Evolutionary conservation across 2,329 filamentous ascomycete species (phyloP).

Genomic region (Polychaeton citri): DNA sequence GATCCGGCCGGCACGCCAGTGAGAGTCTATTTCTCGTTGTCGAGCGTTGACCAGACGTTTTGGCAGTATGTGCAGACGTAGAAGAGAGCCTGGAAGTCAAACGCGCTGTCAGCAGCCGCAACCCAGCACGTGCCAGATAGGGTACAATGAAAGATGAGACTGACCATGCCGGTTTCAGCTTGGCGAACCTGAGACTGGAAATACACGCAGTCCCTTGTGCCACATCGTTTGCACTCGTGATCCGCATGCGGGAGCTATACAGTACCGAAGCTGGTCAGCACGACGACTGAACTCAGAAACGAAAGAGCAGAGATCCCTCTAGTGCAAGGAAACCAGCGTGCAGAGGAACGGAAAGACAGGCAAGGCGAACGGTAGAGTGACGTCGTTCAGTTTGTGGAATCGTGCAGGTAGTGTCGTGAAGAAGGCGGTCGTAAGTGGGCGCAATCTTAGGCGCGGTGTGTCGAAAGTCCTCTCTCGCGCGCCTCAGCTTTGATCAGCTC

Average conservation of each 20-base stretch:
- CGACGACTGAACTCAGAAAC: too few relatives aligned
- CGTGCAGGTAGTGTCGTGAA: too few relatives aligned
- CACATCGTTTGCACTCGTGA: constrained; percentile 73
- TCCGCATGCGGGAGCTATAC: constrained; percentile 75
- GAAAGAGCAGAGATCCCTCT: too few relatives aligned
- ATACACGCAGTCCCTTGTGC: constrained; percentile 83
- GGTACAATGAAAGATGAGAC: constrained; percentile 22
- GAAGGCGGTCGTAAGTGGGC: too few relatives aligned
- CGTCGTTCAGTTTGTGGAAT: too few relatives aligned
- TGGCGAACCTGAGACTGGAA: constrained; percentile 98
- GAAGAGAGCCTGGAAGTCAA: constrained; percentile 31
- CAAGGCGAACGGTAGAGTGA: too few relatives aligned
- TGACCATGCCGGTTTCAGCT: constrained; percentile 95
- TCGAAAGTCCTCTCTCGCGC: constrained; percentile 15
- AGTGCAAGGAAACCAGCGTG: too few relatives aligned
- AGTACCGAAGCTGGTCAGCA: constrained; percentile 6
- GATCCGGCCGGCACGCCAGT: too few relatives aligned
- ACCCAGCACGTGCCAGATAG: too few relatives aligned
- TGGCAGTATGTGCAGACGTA: constrained; percentile 85
- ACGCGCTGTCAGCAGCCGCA: too few relatives aligned
- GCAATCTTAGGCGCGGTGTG: too few relatives aligned
- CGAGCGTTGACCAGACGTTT: constrained; percentile 53
- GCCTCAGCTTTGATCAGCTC: constrained; percentile 16
- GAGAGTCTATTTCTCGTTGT: constrained; percentile 9
- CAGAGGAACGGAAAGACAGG: too few relatives aligned